Conservation (phyloP, 306 rosid species). For the Betula pendula region DNA sequence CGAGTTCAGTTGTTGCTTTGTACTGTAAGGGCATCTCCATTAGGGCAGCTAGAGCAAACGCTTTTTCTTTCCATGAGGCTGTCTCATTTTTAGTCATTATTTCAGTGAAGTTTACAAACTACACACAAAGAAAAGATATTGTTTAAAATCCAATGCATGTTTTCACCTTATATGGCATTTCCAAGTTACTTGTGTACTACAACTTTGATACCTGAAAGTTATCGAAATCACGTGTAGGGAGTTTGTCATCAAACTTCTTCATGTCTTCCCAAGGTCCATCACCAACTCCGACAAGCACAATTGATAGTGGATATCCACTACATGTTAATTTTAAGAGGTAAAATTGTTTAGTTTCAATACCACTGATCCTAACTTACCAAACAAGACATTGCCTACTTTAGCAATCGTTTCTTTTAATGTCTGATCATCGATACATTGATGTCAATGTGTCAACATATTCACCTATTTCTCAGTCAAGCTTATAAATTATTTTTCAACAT, state of each 20-base stretch:
- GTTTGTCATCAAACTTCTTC: conserved; percentile 81
- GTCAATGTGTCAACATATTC: background rate
- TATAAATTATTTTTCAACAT: background rate
- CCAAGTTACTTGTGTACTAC: conserved; percentile 7
- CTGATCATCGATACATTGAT: background rate
- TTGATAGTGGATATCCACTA: conserved; percentile 79
- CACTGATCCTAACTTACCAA: background rate
- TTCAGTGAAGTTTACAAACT: conserved; percentile 84
- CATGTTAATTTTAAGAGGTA: conserved; percentile 19
- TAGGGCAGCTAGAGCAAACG: conserved; percentile 91
- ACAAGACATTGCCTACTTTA: background rate
- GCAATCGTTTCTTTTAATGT: background rate
- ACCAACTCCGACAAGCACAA: conserved; percentile 88
- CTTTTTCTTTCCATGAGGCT: conserved; percentile 68
- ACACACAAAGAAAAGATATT: conserved; percentile 15
- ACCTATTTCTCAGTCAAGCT: conserved; percentile 1
- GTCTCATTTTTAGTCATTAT: conserved; percentile 49
- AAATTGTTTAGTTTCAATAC: conserved; percentile 20
- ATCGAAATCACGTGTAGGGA: conserved; percentile 78
- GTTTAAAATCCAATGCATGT: conserved; percentile 5
- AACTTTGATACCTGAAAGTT: conserved; percentile 71
- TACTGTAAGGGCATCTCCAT: conserved; percentile 96
- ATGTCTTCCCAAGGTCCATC: conserved; percentile 99
- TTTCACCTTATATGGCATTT: background rate
- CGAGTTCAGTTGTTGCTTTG: conserved; percentile 65